Percentiles rank a stretch among this genome's conserved stretches.
phyloP scores from a whole-genome alignment of 2,329 filamentous ascomycete genomes.

The Biscogniauxia mediterranea region DNA sequence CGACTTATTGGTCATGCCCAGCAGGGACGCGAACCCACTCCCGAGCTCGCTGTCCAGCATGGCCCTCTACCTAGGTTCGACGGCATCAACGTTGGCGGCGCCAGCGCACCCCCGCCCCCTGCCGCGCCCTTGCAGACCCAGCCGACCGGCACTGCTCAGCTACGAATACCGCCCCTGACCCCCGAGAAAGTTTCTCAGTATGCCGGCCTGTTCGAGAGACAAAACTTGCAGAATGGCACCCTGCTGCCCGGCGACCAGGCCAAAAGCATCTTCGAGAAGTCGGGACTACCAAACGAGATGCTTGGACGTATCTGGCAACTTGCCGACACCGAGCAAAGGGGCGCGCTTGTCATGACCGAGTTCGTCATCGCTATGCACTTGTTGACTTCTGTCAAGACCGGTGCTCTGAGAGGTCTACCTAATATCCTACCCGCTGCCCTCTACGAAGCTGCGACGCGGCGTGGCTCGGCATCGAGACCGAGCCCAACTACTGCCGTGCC shows the following conservation, averaged over 20 bases:
- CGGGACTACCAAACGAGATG: constrained; percentile 82
- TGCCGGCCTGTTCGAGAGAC: constrained; percentile 84
- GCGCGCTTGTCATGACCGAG: constrained; percentile 80
- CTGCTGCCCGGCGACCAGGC: constrained; percentile 82
- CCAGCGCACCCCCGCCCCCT: constrained; percentile 44
- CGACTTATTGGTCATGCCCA: constrained; percentile 95
- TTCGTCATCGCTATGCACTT: constrained; percentile 99
- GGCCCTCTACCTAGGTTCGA: constrained; percentile 93
- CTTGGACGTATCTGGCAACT: constrained; percentile 96
- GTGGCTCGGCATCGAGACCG: constrained; percentile 50
- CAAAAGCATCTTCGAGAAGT: constrained; percentile 93
- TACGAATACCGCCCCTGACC: constrained; percentile 84
- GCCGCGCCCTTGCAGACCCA: constrained; percentile 54
- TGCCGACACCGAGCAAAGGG: constrained; percentile 89
- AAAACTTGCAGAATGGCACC: constrained; percentile 68
- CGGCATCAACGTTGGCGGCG: constrained; percentile 53
- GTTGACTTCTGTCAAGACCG: constrained; percentile 85
- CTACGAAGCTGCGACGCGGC: constrained; percentile 84
- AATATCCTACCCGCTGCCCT: constrained; percentile 77
- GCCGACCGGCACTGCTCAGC: constrained; percentile 61
- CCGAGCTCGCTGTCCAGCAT: constrained; percentile 78
- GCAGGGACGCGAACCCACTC: constrained; percentile 75
- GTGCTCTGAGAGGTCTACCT: constrained; percentile 75
- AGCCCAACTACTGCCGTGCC: constrained; percentile 51
- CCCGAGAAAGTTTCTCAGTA: constrained; percentile 91